Conservation (phyloP, 768 basidiomycete genomes). For the Cyclocybe aegerita region DNA sequence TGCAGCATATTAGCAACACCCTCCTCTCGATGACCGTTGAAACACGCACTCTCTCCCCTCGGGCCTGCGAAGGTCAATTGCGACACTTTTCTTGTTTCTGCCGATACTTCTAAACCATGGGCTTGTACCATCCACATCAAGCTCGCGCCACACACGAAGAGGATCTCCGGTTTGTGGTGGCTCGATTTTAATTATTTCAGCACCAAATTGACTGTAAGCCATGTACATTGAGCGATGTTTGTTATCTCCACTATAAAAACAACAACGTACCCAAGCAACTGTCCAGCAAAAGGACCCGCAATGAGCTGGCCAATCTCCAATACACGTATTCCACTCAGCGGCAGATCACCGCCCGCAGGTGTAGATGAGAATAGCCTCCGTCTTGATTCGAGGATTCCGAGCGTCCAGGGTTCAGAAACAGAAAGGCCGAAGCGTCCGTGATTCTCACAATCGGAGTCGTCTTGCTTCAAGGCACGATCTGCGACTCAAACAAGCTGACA, state of each 20-base stretch:
- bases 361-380: no score
- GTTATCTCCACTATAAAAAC: no score
- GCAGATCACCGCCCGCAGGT: constrained; percentile 34
- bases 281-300: constrained; percentile 72
- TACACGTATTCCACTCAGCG: constrained; percentile 61
- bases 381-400: no score
- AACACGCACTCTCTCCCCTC: constrained; percentile 31
- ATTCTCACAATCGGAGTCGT: no score
- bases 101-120: constrained; percentile 75
- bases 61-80: constrained; percentile 45
- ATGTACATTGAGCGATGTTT: constrained; percentile 39
- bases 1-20: constrained; percentile 20
- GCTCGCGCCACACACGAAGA: constrained; percentile 68
- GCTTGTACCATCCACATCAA: constrained; percentile 68
- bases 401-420: no score
- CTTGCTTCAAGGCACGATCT: no score
- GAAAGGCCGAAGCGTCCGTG: no score
- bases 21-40: background rate
- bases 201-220: constrained; percentile 58
- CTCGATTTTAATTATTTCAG: constrained; percentile 73
- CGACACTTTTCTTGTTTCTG: constrained; percentile 74
- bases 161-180: constrained; percentile 64
- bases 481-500: no score
- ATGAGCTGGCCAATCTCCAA: constrained; percentile 72
- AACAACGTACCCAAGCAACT: constrained; percentile 76